Evolutionary conservation across 768 basidiomycete genomes (phyloP).

Genomic region (Tephrocybe sp.): DNA sequence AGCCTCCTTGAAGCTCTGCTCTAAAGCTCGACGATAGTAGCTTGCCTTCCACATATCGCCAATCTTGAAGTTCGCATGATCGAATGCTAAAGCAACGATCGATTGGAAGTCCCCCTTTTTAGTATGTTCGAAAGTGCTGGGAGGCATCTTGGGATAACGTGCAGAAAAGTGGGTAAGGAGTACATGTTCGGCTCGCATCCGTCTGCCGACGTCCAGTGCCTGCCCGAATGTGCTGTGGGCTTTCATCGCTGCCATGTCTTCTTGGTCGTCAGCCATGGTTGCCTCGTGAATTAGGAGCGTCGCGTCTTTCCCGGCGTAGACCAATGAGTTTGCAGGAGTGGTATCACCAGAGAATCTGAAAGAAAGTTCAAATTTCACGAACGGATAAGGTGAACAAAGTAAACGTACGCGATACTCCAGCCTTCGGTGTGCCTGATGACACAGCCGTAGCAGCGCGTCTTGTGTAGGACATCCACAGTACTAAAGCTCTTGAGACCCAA

Average conservation of each 20-base stretch:
- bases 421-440: slow-evolving; percentile 66
- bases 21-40: slow-evolving; percentile 71
- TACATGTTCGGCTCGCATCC: slow-evolving; percentile 83
- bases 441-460: slow-evolving; percentile 68
- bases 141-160: slow-evolving; percentile 86
- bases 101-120: slow-evolving; percentile 25
- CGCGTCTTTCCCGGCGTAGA: slow-evolving; percentile 58
- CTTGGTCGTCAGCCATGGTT: slow-evolving; percentile 84
- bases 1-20: slow-evolving; percentile 56
- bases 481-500: slow-evolving; percentile 59
- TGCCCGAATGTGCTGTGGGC: slow-evolving; percentile 90
- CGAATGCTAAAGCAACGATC: slow-evolving; percentile 75
- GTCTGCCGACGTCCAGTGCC: slow-evolving; percentile 73
- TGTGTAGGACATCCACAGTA: slow-evolving; percentile 74
- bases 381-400: slow-evolving; percentile 37
- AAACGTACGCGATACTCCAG: slow-evolving; percentile 73
- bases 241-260: slow-evolving; percentile 67
- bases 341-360: slow-evolving; percentile 91
- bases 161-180: slow-evolving; percentile 97
- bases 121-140: slow-evolving; percentile 31
- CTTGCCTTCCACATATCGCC: slow-evolving; percentile 85
- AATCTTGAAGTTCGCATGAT: slow-evolving; percentile 68
- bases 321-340: slow-evolving; percentile 66
- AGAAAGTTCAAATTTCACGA: neutral
- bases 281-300: slow-evolving; percentile 94